Evolutionary conservation across 495 filamentous ascomycete species (phyloP).

Genomic region (Penicillium alfredii): DNA sequence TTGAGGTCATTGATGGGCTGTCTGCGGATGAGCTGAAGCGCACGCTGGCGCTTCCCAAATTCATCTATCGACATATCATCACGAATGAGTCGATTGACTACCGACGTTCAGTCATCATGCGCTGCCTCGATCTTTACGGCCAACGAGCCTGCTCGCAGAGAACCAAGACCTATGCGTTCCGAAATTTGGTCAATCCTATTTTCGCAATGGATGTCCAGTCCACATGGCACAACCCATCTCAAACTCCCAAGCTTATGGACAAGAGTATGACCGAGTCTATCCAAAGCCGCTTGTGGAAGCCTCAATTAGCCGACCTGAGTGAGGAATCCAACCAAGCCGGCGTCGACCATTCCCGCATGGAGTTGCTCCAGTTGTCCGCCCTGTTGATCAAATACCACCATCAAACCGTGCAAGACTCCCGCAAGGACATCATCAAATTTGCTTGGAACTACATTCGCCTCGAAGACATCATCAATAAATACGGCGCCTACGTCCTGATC

Average conservation of each 20-base stretch:
- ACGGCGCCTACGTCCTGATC: constrained; percentile 94
- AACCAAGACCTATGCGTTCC: constrained; percentile 89
- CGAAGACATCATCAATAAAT: constrained; percentile 98
- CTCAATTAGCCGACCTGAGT: constrained; percentile 71
- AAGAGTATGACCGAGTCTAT: constrained; percentile 84
- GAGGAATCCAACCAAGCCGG: constrained; percentile 83
- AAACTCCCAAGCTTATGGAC: constrained; percentile 74
- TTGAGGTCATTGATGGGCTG: constrained; percentile 76
- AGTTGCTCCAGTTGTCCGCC: constrained; percentile 88
- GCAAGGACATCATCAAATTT: constrained; percentile 98
- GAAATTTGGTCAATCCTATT: constrained; percentile 90
- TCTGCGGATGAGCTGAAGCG: constrained; percentile 76
- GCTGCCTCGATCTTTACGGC: constrained; percentile 84
- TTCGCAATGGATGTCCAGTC: constrained; percentile 90
- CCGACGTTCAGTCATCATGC: constrained; percentile 75
- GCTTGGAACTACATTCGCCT: constrained; percentile 97
- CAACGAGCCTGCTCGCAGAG: constrained; percentile 70
- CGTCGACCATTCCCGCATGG: constrained; percentile 93
- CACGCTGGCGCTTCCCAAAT: constrained; percentile 66
- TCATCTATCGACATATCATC: constrained; percentile 82
- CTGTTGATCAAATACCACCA: constrained; percentile 92
- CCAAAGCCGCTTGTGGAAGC: constrained; percentile 90
- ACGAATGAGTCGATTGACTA: constrained; percentile 81
- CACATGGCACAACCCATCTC: constrained; percentile 45
- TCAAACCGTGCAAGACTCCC: constrained; percentile 73